phyloP scores from a whole-genome alignment of 768 basidiomycete species.

The Leccinum longicurvipes region DNA sequence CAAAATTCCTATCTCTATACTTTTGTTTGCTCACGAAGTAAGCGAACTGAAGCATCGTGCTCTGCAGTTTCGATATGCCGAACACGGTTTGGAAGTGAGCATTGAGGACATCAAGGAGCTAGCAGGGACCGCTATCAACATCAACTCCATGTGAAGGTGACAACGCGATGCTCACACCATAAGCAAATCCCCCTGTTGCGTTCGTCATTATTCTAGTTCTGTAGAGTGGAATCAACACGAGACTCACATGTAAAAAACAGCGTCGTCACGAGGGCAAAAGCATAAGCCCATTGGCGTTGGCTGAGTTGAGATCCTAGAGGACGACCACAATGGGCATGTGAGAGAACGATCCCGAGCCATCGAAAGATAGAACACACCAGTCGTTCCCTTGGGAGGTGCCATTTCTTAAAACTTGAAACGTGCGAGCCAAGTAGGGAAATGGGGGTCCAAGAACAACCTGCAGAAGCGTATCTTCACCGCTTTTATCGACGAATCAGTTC shows the following conservation, averaged over 20 bases:
- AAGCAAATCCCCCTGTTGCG: constrained; percentile 60
- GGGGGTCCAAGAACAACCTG: constrained; percentile 3
- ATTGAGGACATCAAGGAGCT: constrained; percentile 67
- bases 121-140: constrained; percentile 21
- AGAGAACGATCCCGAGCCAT: background rate
- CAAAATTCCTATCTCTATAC: background rate
- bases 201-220: background rate
- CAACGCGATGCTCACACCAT: constrained; percentile 44
- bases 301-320: constrained; percentile 37
- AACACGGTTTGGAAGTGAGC: constrained; percentile 74
- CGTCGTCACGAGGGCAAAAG: constrained; percentile 68
- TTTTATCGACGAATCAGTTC: constrained; percentile 11
- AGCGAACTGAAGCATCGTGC: constrained; percentile 70
- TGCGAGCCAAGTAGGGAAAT: background rate
- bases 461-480: background rate
- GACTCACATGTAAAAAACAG: constrained; percentile 70
- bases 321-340: background rate
- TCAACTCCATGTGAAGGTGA: background rate
- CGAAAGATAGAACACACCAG: constrained; percentile 31
- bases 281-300: constrained; percentile 48
- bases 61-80: constrained; percentile 63
- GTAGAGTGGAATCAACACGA: background rate
- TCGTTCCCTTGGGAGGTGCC: constrained; percentile 40
- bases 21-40: constrained; percentile 51
- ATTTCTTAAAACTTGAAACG: constrained; percentile 23